Conservation (phyloP, 2,329 filamentous ascomycete genomes). For the Cytospora piceicola region DNA sequence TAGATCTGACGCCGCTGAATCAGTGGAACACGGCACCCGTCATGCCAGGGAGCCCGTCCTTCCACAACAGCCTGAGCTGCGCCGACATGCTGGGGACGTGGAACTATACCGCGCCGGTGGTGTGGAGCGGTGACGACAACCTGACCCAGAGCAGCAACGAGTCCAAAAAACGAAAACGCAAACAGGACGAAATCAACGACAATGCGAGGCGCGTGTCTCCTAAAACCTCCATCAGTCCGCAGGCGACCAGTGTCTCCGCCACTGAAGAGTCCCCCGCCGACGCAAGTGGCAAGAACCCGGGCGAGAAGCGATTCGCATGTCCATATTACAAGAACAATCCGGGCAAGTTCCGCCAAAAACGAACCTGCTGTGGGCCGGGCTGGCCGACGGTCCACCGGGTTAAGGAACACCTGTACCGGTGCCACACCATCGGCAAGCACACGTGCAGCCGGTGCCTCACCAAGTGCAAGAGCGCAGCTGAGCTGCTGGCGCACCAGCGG, state of each 20-base stretch:
- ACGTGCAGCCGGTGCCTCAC: slow-evolving; percentile 30
- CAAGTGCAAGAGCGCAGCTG: slow-evolving; percentile 29
- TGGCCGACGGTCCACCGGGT: slow-evolving; percentile 31
- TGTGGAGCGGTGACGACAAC: slow-evolving; percentile 11
- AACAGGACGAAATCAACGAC: slow-evolving; percentile 11
- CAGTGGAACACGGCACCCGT: slow-evolving; percentile 29
- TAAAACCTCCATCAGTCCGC: slow-evolving; percentile 22
- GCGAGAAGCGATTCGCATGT: slow-evolving; percentile 30
- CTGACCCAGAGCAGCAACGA: not conserved
- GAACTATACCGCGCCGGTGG: slow-evolving; percentile 29
- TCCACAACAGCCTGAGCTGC: slow-evolving; percentile 24
- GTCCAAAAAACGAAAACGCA: slow-evolving; percentile 25
- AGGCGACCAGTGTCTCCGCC: slow-evolving; percentile 16
- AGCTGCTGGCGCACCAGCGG: slow-evolving; percentile 30
- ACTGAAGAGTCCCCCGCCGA: slow-evolving; percentile 23
- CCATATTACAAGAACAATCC: slow-evolving; percentile 32
- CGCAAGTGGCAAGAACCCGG: slow-evolving; percentile 2
- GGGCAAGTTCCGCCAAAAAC: slow-evolving; percentile 28
- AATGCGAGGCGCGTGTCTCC: slow-evolving; percentile 25
- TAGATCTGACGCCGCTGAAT: slow-evolving; percentile 17
- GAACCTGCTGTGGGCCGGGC: slow-evolving; percentile 31
- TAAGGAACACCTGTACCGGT: slow-evolving; percentile 31
- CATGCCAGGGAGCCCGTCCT: slow-evolving; percentile 3
- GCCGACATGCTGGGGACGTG: slow-evolving; percentile 25
- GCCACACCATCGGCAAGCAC: slow-evolving; percentile 32